Percentiles rank a stretch among this genome's conserved stretches.
These are phyloP conservation scores for Nicotiana tomentosiformis DNA, from an alignment of 257 asterid species.

Conservation along the genomic window DNA sequence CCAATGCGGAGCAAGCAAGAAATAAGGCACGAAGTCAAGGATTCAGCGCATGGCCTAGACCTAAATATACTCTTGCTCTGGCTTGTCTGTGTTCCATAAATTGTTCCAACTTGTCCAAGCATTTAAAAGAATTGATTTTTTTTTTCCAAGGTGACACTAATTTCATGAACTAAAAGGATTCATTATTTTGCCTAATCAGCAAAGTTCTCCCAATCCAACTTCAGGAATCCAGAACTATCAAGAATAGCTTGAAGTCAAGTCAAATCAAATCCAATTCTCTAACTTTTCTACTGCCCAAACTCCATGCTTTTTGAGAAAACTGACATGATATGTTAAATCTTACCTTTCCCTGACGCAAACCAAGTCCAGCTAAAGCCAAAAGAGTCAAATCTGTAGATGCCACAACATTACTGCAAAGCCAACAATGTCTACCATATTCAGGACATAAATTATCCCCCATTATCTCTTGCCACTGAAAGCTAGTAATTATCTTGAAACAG, in stretches of 20 bases:
- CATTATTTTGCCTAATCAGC: background rate
- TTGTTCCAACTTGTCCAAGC: background rate
- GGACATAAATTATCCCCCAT: conserved; percentile 14
- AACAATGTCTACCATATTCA: conserved; percentile 30
- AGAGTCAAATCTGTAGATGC: conserved; percentile 97
- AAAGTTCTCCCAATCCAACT: background rate
- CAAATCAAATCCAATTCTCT: background rate
- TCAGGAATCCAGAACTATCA: background rate
- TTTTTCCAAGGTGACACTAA: background rate
- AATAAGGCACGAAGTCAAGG: background rate
- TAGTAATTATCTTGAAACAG: background rate
- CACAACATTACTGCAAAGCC: conserved; percentile 79
- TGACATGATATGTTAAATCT: conserved; percentile 17
- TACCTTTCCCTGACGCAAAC: conserved; percentile 80
- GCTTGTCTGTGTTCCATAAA: conserved; percentile 2
- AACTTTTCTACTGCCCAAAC: background rate
- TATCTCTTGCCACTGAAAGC: background rate
- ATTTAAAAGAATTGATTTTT: background rate
- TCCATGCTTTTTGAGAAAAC: background rate
- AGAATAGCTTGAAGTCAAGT: background rate
- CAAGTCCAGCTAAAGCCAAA: conserved; percentile 95
- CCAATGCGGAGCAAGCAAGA: background rate
- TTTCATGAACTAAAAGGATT: conserved; percentile 2
- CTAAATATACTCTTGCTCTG: background rate
- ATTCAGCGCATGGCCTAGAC: background rate